Percentiles rank a stretch among this genome's conserved stretches.
These are phyloP conservation scores for Phialophora chinensis DNA, from an alignment of 2,329 filamentous ascomycete genomes.

Conservation along the genomic window DNA sequence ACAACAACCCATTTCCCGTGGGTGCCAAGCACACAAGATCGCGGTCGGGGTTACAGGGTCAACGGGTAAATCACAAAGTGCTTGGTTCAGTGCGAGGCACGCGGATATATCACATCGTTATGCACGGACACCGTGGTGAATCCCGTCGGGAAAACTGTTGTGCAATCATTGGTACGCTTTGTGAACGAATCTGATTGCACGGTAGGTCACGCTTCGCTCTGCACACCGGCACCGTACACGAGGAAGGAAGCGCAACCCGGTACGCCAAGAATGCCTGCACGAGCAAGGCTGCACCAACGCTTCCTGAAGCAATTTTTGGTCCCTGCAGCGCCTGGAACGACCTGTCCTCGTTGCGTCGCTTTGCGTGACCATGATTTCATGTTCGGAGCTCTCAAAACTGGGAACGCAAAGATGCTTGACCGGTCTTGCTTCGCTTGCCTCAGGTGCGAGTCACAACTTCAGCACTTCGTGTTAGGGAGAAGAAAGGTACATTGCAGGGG, in stretches of 20 bases:
- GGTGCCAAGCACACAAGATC: background rate
- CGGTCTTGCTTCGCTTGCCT: background rate
- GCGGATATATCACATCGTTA: background rate
- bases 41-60: background rate
- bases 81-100: background rate
- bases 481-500: background rate
- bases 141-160: background rate
- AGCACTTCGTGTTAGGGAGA: background rate
- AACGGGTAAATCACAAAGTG: background rate
- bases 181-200: background rate
- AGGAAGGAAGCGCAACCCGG: background rate
- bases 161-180: background rate
- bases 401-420: background rate
- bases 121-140: background rate
- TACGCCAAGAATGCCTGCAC: background rate
- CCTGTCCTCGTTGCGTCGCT: background rate
- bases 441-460: background rate
- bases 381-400: background rate
- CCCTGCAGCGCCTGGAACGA: background rate
- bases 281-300: background rate
- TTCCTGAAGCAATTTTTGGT: background rate
- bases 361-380: background rate
- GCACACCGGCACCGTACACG: background rate
- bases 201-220: background rate
- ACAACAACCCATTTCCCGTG: background rate